Evolutionary conservation across 805 yeast genomes (phyloP), one percentile per base, ranked within the genome.

Genomic region (Hanseniaspora guilliermondii): DNA sequence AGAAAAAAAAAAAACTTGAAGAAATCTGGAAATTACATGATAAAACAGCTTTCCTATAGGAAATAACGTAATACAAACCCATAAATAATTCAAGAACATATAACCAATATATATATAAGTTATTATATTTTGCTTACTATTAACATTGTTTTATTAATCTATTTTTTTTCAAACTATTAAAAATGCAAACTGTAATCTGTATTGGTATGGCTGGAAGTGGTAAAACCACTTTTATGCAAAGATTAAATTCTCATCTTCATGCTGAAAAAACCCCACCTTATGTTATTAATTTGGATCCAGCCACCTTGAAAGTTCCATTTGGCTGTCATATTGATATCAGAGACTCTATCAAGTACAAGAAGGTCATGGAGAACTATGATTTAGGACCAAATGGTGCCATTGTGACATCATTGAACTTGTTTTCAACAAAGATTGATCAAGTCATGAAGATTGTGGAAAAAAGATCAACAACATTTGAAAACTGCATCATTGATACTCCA

Each of bases 381-480:
- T 69, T 93, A 56, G 99, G 99, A 0, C 99, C 99, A 14, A 93
- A 93, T 65, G 99, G 99, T 56, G 97, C 97, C 2, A 93, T 93
- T 65, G 96, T 94, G 59, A 93, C 98, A 0, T 87, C 96, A 21
- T 73, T 93, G 58, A 93, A 93, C 65, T 72, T 93, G 50, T 93
- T 93, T 65, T 74, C 96, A 48, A 93, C 99, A 14, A 93, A 93
- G 69, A 87, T 93, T 56, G 99, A 93, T 67, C 98, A 93, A 70
- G 97, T 93, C 4, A 81, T 93, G 48, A 76, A 78, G 38, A 72
- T 93, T 38, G 85, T 91, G 21, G 95, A 88, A 63, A 87, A 88
- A 64, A 79, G 91, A 60, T 64, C 70, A 2, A 73, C 73, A 16
- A 67, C 70, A 53, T 74, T 74, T 59, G 68, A 79, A 21, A 83